Base-by-base conservation (phyloP, 805 yeast species). In the Wickerhamiella musiphila region DNA sequence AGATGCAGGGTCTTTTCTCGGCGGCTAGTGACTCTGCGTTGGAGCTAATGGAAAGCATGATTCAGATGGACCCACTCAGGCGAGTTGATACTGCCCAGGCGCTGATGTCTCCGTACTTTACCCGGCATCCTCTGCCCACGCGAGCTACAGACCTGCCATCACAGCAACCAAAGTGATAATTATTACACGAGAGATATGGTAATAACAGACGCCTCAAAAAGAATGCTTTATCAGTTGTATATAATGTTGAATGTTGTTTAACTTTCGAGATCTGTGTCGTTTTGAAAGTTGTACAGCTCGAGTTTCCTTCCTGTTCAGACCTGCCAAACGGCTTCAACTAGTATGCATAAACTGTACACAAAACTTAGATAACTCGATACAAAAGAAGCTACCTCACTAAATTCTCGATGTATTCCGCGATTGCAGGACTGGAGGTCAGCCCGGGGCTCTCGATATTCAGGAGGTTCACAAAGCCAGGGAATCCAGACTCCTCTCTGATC, bases 401-500 rank as follows among this genome's bases (percentile, higher is more conserved):
- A 4, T 45, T 38, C 15, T 50, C 53, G 12, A 83, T 93, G 44
- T 77, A 64, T 45, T 74, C 77, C 0, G 73, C 94, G 36, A 83
- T 81, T 0, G 86, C 93, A 71, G 79, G 58, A 3, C 83, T 60
- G 0, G 90, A 56, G 2, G 95, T 83, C 36, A 83, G 58, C 0
- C 94, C 94, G 0, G 95, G 95, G 45, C 90, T 76, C 49, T 83
- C 95, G 10, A 83, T 82, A 1, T 86, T 92, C 26, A 82, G 46
- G 33, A 79, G 57, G 42, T 79, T 83, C 18, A 82, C 65, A 45
- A 81, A 83, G 1, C 93, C 93, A 2, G 73, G 74, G 44, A 64
- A 70, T 0, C 73, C 83, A 1, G 61, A 65, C 41, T 78, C 90
- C 45, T 76, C 69, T 33, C 68, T 53, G 20, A 83, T 77, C 15